phyloP scores from a whole-genome alignment of 129 eudicot species.

The Flaveria linearis region DNA sequence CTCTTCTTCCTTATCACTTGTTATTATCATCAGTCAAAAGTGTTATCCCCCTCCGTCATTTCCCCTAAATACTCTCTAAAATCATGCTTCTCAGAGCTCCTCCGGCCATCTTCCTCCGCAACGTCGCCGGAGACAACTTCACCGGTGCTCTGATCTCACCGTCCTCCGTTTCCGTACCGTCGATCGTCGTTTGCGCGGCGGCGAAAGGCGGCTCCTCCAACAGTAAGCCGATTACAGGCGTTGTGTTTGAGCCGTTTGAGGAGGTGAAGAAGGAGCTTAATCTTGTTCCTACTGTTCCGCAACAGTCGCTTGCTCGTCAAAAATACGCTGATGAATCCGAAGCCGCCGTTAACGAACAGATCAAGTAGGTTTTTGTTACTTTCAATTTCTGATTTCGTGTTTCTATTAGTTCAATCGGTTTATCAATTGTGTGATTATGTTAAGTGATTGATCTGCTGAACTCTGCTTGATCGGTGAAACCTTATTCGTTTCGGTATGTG shows the following conservation, averaged over 20 bases:
- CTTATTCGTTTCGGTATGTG: neutral
- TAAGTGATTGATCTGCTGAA: neutral
- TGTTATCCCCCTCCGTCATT: neutral
- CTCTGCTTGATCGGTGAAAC: constrained; percentile 10
- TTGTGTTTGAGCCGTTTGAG: constrained; percentile 83
- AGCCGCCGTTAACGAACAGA: constrained; percentile 85
- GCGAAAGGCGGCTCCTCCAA: constrained; percentile 50
- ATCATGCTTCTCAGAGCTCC: constrained; percentile 65
- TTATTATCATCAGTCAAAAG: constrained; percentile 7
- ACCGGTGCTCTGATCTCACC: constrained; percentile 20
- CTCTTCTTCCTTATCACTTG: constrained; percentile 27
- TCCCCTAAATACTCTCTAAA: neutral
- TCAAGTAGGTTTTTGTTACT: constrained; percentile 43
- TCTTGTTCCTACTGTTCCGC: constrained; percentile 72
- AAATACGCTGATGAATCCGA: constrained; percentile 71
- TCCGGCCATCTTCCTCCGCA: constrained; percentile 31
- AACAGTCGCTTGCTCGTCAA: constrained; percentile 83
- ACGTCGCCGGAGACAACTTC: constrained; percentile 29
- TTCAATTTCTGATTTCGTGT: neutral
- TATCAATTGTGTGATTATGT: neutral
- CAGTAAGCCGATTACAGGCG: constrained; percentile 66
- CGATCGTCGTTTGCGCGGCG: constrained; percentile 51
- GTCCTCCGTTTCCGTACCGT: neutral
- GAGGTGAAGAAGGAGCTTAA: constrained; percentile 89
- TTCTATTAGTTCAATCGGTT: neutral